Percentiles rank a stretch among this genome's conserved stretches.
Evolutionary conservation across 768 basidiomycete species (phyloP).

Genomic region (Clitopilus hobsonii): DNA sequence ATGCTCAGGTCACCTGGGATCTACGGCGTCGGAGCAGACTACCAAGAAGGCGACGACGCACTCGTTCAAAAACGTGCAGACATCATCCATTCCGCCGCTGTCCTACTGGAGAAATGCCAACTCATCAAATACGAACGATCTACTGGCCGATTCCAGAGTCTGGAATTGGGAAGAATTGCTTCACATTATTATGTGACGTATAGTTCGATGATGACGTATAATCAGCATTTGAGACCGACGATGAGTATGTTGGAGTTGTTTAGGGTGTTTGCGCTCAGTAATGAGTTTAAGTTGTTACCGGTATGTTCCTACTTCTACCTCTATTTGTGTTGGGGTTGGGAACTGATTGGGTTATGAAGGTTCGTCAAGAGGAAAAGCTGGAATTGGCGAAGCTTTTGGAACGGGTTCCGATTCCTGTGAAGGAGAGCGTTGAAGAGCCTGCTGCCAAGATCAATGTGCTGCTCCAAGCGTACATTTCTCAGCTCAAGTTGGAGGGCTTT

Average conservation of each 20-base stretch:
- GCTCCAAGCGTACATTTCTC: conserved; percentile 90
- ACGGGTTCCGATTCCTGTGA: conserved; percentile 94
- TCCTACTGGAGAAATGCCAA: conserved; percentile 88
- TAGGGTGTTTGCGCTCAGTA: conserved; percentile 91
- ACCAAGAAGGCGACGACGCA: conserved; percentile 77
- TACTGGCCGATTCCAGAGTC: conserved; percentile 85
- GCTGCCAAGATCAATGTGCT: conserved; percentile 97
- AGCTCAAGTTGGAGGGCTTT: conserved; percentile 88
- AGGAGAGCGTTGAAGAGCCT: conserved; percentile 94
- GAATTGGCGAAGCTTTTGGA: conserved; percentile 89
- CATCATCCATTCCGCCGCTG: conserved; percentile 90
- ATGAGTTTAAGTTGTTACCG: conserved; percentile 92
- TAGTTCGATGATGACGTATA: conserved; percentile 94
- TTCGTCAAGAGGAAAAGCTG: conserved; percentile 85
- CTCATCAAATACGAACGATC: conserved; percentile 92
- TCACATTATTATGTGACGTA: conserved; percentile 96
- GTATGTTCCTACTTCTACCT: conserved; percentile 27
- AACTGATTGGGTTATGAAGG: conserved; percentile 32
- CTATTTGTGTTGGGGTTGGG: conserved; percentile 2
- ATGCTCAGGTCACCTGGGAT: conserved; percentile 88
- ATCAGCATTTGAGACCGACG: conserved; percentile 83
- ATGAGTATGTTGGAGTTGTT: conserved; percentile 91
- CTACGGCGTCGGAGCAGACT: conserved; percentile 87
- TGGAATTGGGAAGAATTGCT: conserved; percentile 90
- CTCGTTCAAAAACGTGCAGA: conserved; percentile 93